These are phyloP conservation scores for Dipodascopsis tothii DNA, from an alignment of 805 yeast genomes.

Conservation along the genomic window DNA sequence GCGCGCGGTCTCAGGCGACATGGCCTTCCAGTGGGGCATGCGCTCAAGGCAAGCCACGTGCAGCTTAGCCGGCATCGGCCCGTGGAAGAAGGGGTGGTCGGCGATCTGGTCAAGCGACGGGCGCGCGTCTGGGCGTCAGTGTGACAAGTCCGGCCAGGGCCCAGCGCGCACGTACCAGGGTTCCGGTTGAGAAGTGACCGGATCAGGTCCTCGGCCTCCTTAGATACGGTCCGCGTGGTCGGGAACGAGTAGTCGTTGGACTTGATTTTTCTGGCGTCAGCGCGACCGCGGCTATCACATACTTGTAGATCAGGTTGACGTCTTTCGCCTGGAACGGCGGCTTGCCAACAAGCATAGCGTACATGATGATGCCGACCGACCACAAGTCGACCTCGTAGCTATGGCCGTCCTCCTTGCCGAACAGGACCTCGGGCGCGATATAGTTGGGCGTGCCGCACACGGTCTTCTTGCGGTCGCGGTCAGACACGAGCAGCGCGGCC, in stretches of 20 bases:
- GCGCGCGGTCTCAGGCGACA: constrained; percentile 14
- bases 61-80: constrained; percentile 69
- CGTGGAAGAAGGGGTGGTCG: constrained; percentile 79
- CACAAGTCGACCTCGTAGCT: constrained; percentile 92
- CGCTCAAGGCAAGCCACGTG: constrained; percentile 55
- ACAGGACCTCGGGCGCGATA: constrained; percentile 94
- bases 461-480: constrained; percentile 73
- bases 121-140: constrained; percentile 37
- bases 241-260: constrained; percentile 76
- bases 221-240: constrained; percentile 50
- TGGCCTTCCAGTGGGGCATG: constrained; percentile 48
- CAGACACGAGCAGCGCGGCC: constrained; percentile 81
- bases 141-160: background rate
- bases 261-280: constrained; percentile 45
- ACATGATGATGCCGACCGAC: constrained; percentile 94
- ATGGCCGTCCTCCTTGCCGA: constrained; percentile 78
- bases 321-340: constrained; percentile 98
- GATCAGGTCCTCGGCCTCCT: constrained; percentile 67
- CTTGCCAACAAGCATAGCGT: constrained; percentile 83
- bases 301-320: constrained; percentile 79
- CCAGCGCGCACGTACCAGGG: constrained; percentile 42
- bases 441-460: constrained; percentile 98
- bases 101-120: constrained; percentile 74
- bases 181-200: constrained; percentile 64
- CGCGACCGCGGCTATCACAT: background rate